Conservation (phyloP, 169 alveolate genomes). For the Plasmodium reichenowi region DNA sequence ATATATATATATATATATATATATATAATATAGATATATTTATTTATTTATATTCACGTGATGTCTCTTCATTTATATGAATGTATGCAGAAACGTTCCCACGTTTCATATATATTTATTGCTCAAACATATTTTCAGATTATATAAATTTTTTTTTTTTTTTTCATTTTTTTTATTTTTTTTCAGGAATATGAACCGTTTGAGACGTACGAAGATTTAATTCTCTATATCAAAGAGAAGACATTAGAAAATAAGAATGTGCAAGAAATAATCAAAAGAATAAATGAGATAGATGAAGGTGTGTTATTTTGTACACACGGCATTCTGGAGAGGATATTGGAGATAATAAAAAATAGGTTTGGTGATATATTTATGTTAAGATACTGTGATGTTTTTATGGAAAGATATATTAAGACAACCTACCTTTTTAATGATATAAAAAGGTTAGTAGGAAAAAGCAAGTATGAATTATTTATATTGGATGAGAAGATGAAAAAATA, state of each 20-base stretch:
- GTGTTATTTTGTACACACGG: slow-evolving; percentile 75
- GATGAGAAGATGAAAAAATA: slow-evolving; percentile 27
- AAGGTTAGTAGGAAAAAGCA: slow-evolving; percentile 21
- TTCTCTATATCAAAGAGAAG: slow-evolving; percentile 3
- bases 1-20: no score
- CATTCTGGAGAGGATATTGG: slow-evolving; percentile 74
- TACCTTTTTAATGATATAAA: slow-evolving; percentile 68
- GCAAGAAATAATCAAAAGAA: slow-evolving; percentile 41
- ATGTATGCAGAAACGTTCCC: no score
- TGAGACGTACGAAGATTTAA: slow-evolving; percentile 43
- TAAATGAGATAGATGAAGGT: slow-evolving; percentile 73
- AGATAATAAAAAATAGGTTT: slow-evolving; percentile 30
- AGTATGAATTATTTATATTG: slow-evolving; percentile 59
- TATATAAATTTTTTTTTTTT: neutral
- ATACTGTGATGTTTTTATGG: slow-evolving; percentile 78
- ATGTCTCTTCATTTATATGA: no score
- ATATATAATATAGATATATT: no score
- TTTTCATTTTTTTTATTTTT: neutral
- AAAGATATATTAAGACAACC: slow-evolving; percentile 76
- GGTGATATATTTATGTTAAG: slow-evolving; percentile 44
- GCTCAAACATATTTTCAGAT: no score
- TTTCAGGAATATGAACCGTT: slow-evolving; percentile 21
- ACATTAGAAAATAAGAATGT: slow-evolving; percentile 29
- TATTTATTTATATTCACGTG: no score
- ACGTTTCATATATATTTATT: no score